Percentiles rank a stretch among this genome's conserved stretches.
Conservation (phyloP, 805 yeast species). For the Yarrowia sp. region DNA sequence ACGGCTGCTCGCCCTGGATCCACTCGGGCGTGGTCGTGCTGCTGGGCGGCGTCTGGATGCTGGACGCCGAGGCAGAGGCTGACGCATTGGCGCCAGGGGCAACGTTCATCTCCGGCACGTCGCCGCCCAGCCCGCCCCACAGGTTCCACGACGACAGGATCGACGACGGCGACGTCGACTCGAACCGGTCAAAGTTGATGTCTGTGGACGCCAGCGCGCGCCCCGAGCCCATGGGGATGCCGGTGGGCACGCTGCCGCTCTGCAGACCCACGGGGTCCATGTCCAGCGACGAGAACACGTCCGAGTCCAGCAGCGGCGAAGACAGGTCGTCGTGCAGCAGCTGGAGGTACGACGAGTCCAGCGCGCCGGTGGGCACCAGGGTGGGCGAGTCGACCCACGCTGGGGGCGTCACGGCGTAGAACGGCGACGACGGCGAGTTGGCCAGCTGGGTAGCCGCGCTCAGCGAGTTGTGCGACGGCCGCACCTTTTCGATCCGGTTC, state of each 20-base stretch:
- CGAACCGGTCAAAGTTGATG: slow-evolving; percentile 4
- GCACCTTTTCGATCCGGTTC: slow-evolving; percentile 17
- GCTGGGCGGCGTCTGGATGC: slow-evolving; percentile 17
- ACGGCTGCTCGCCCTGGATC: slow-evolving; percentile 10
- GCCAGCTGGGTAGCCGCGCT: slow-evolving; percentile 1
- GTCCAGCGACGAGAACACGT: slow-evolving; percentile 7
- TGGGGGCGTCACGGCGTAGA: slow-evolving; percentile 15
- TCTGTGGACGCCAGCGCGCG: slow-evolving; percentile 10
- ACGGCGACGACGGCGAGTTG: slow-evolving; percentile 15
- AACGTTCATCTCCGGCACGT: neutral
- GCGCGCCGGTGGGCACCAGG: neutral
- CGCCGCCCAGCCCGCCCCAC: neutral
- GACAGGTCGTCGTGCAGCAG: slow-evolving; percentile 8
- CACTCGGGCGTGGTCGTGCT: slow-evolving; percentile 3
- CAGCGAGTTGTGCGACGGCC: slow-evolving; percentile 3
- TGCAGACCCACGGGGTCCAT: neutral
- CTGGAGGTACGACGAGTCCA: slow-evolving; percentile 15
- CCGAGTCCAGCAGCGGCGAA: slow-evolving; percentile 19
- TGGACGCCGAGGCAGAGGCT: slow-evolving; percentile 1
- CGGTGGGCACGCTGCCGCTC: neutral
- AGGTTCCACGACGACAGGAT: slow-evolving; percentile 17
- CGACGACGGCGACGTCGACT: slow-evolving; percentile 19
- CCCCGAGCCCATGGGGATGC: neutral
- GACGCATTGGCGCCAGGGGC: neutral
- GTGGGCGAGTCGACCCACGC: slow-evolving; percentile 19